Conservation (phyloP, 2,329 filamentous ascomycete genomes). For the Diaporthe sp. region DNA sequence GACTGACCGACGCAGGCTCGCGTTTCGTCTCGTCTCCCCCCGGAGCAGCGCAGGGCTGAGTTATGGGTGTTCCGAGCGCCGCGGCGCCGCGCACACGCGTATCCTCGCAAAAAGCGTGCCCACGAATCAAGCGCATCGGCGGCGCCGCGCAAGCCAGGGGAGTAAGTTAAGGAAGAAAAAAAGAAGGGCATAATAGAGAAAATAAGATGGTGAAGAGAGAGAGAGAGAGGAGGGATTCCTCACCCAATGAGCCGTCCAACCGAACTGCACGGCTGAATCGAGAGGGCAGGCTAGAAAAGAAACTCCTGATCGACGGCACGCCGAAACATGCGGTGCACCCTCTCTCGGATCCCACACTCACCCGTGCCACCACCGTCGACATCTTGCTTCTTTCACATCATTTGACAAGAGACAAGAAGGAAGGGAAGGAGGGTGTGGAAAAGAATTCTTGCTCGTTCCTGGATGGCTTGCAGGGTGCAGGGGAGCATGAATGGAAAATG, state of each 20-base stretch:
- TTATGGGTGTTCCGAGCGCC: not conserved
- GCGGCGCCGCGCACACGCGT: not conserved
- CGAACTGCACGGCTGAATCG: not conserved
- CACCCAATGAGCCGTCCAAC: too few species aligned
- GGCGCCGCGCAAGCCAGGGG: not conserved
- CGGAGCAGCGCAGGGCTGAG: constrained; percentile 14
- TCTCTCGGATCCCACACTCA: constrained; percentile 2
- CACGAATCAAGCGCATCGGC: constrained; percentile 2
- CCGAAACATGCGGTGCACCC: constrained; percentile 19
- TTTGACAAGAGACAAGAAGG: not conserved
- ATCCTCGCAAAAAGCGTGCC: not conserved
- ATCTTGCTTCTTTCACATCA: not conserved
- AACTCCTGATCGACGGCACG: constrained; percentile 27
- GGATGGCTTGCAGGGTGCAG: constrained; percentile 16
- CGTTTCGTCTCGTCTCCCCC: constrained; percentile 26
- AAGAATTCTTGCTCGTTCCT: constrained; percentile 19
- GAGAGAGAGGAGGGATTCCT: too few species aligned
- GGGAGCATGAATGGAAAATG: constrained; percentile 12
- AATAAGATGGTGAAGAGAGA: not conserved
- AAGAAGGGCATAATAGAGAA: not conserved
- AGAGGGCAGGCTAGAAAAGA: constrained; percentile 5
- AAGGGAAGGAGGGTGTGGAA: not conserved
- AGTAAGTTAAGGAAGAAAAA: too few species aligned
- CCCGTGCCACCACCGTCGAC: constrained; percentile 4
- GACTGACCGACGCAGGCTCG: constrained; percentile 31